Evolutionary conservation across 345 rosid species (phyloP), one percentile per base, ranked within the genome.

Genomic region (Angophora floribunda): DNA sequence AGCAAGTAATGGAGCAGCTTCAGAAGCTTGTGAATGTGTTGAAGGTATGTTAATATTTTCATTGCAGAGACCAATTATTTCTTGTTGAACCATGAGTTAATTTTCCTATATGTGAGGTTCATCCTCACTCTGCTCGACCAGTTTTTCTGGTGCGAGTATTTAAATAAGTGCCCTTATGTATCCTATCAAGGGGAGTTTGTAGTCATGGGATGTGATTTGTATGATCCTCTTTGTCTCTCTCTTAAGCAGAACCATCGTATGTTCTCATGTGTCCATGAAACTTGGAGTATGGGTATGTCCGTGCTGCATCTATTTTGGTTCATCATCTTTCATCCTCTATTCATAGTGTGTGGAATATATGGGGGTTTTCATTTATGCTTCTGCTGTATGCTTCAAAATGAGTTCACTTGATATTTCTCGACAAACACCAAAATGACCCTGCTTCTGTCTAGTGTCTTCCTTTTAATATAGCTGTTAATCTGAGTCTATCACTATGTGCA

Each of bases 1-100:
- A 91, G 85, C 99, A 98, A 90, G 97, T 98, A 87, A 94, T 94
- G 44, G 98, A 96, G 94, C 99, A 98, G 89, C 98, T 98, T 79
- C 95, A 95, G 94, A 97, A 97, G 93, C 99, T 98, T 86, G 99
- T 98, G 86, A 97, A 97, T 93, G 99, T 98, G 90, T 85, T 95
- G 59, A 95, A 97, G 99, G 99, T 97, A 89, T 36, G 19, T 32
- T 21, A 52, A 30, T 53, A 16, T 52, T 67, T 26, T 28, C 26
- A 19, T 52, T 32, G 6, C 6, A 17, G 50, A 85, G 53, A 51
- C 32, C 85, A 19, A 6, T 19, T 36, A 26, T 36, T 75, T 75
- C 82, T 36, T 75, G 49, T 75, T 44, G 47, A 75, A 36, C 82
- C 26, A 19, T 3, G 82, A 36, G 22, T 75, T 19, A 36, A 7